Evolutionary conservation across 129 eudicot species (phyloP), one percentile per base, ranked within the genome.

Genomic region (Arctium lappa): DNA sequence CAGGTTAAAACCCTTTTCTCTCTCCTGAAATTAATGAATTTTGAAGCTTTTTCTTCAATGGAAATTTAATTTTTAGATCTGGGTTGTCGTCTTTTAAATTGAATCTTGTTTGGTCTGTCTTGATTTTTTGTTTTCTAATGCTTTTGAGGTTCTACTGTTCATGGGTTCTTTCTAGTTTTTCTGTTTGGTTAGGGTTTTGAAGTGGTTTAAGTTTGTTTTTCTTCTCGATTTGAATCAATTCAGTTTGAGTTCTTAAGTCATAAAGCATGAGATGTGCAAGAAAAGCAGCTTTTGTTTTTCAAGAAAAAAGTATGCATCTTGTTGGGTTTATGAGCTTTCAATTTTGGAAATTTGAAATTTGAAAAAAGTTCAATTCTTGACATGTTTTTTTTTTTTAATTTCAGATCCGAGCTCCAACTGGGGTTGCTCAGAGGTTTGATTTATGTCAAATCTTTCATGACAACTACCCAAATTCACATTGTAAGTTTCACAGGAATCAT

Each of bases 361-460:
- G 18, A 16, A 29, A 34, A 50, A 18, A 40, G 74, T 60, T 75
- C 32, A 62, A 72, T 50, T 79, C 66, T 32, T 80, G 50, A 18
- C 74, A 4, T 70, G 63, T 9, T 60, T 30, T 33, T 11, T 8
- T 8, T 4, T 76, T 71, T 22, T 22, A 22, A 22, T 22, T 85
- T 66, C 88, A 86, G 94, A 86, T 92, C 89, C 79, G 68, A 83
- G 73, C 33, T 69, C 71, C 79, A 48, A 63, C 75, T 85, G 81
- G 60, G 27, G 79, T 44, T 74, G 31, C 31, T 78, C 38, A 71
- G 42, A 70, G 81, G 75, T 84, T 84, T 71, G 72, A 56, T 78
- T 30, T 50, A 50, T 76, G 76, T 50, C 70, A 62, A 62, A 18
- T 81, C 74, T 48, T 72, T 74, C 73, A 30, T 74, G 74, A 33